phyloP scores from a whole-genome alignment of 1,284 basidiomycete genomes.

The Cryptococcus depauperatus region DNA sequence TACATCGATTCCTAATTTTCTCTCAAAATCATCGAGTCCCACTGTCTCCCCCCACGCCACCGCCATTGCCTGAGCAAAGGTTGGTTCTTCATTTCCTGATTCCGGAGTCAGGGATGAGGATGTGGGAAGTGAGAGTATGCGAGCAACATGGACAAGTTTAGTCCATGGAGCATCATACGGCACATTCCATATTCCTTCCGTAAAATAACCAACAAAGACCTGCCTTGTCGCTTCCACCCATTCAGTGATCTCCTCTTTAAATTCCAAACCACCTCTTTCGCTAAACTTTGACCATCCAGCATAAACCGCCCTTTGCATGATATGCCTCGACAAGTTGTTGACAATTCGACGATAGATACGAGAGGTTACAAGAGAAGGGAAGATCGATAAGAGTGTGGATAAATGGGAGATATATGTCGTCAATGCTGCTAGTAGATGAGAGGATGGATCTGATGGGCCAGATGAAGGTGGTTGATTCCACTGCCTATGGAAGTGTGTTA shows the following conservation, averaged over 20 bases:
- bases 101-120: neutral
- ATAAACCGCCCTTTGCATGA: conserved; percentile 73
- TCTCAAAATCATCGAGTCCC: conserved; percentile 56
- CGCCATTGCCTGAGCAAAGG: conserved; percentile 71
- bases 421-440: conserved; percentile 61
- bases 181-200: conserved; percentile 47
- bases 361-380: conserved; percentile 54
- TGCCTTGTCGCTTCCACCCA: conserved; percentile 67
- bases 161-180: conserved; percentile 55
- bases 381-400: conserved; percentile 53
- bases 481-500: conserved; percentile 26
- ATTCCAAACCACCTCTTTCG: conserved; percentile 51
- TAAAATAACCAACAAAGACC: conserved; percentile 46
- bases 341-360: conserved; percentile 63
- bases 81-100: conserved; percentile 51
- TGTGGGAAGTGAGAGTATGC: conserved; percentile 53
- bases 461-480: conserved; percentile 33
- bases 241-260: conserved; percentile 62
- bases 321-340: conserved; percentile 59
- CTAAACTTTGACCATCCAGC: conserved; percentile 58
- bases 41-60: conserved; percentile 63
- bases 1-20: conserved; percentile 43
- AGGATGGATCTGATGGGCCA: conserved; percentile 47
- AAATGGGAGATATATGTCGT: conserved; percentile 67
- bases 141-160: conserved; percentile 58